phyloP scores from a whole-genome alignment of 768 basidiomycete genomes.

The Lenzites betulinus region DNA sequence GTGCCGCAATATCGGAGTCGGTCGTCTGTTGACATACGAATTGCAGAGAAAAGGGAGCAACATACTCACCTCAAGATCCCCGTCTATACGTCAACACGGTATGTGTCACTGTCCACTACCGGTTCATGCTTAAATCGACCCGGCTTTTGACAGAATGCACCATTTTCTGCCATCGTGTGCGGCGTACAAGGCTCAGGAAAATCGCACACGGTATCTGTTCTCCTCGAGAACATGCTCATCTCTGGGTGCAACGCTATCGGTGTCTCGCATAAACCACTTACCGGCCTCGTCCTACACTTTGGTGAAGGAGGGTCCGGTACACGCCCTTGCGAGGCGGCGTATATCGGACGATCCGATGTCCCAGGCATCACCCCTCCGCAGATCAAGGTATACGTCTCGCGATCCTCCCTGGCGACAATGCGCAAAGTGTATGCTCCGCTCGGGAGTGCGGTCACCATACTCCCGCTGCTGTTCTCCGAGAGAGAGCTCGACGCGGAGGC shows the following conservation, averaged over 20 bases:
- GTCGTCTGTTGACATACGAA: neutral
- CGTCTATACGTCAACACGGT: conserved; percentile 73
- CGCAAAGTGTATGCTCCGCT: neutral
- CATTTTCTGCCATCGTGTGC: conserved; percentile 74
- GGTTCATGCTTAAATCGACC: too few relatives aligned
- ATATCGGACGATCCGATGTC: conserved; percentile 29
- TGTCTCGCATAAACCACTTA: conserved; percentile 51
- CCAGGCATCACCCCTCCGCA: conserved; percentile 43
- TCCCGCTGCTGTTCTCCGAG: conserved; percentile 56
- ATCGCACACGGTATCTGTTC: conserved; percentile 67
- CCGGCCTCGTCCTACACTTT: conserved; percentile 68
- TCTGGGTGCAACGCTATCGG: conserved; percentile 52
- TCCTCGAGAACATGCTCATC: conserved; percentile 74
- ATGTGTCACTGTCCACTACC: conserved; percentile 11
- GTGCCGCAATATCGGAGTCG: neutral
- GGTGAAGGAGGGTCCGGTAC: conserved; percentile 63
- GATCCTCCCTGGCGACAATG: neutral
- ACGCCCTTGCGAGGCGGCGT: conserved; percentile 68
- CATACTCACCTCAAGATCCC: conserved; percentile 43
- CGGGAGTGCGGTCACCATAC: conserved; percentile 49
- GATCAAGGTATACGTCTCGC: neutral
- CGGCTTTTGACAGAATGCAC: conserved; percentile 53
- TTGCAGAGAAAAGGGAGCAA: conserved; percentile 28
- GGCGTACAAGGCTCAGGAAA: conserved; percentile 80
- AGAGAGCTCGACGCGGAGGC: conserved; percentile 68